phyloP scores from a whole-genome alignment of 176 grass and related monocot genomes.

The Oryza meridionalis region DNA sequence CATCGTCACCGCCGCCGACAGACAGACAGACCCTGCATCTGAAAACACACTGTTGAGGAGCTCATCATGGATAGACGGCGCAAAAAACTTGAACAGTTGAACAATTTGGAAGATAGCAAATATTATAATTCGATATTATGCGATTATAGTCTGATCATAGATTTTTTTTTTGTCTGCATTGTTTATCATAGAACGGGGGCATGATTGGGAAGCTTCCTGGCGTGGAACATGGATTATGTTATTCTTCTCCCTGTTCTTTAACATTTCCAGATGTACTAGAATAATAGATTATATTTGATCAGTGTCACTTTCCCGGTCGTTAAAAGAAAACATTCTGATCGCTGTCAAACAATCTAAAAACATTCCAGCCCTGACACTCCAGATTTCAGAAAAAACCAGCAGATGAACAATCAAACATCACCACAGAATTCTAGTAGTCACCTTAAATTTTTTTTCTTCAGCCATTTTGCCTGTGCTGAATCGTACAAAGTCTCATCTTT shows the following conservation, averaged over 20 bases:
- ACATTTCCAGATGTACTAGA: slow-evolving; percentile 24
- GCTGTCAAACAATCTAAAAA: slow-evolving; percentile 22
- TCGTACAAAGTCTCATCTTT: background rate
- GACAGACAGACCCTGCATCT: background rate
- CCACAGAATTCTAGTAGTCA: background rate
- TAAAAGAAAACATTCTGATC: slow-evolving; percentile 40
- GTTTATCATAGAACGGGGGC: slow-evolving; percentile 5
- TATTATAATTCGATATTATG: background rate
- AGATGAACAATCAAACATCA: slow-evolving; percentile 6
- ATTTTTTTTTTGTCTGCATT: background rate
- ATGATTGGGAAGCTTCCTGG: slow-evolving; percentile 32
- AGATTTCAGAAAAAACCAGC: background rate
- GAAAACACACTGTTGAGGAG: background rate
- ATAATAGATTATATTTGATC: slow-evolving; percentile 35
- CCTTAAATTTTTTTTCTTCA: background rate
- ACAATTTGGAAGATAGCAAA: slow-evolving; percentile 17
- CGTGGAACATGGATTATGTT: slow-evolving; percentile 40
- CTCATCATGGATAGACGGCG: background rate
- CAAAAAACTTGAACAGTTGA: slow-evolving; percentile 3
- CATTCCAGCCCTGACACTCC: background rate
- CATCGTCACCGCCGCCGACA: background rate
- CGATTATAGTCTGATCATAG: background rate
- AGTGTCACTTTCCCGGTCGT: slow-evolving; percentile 50
- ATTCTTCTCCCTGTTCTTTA: slow-evolving; percentile 13
- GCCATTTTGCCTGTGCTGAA: background rate